Evolutionary conservation across 306 rosid species (phyloP).

Genomic region (Trichosanthes cucumerina): DNA sequence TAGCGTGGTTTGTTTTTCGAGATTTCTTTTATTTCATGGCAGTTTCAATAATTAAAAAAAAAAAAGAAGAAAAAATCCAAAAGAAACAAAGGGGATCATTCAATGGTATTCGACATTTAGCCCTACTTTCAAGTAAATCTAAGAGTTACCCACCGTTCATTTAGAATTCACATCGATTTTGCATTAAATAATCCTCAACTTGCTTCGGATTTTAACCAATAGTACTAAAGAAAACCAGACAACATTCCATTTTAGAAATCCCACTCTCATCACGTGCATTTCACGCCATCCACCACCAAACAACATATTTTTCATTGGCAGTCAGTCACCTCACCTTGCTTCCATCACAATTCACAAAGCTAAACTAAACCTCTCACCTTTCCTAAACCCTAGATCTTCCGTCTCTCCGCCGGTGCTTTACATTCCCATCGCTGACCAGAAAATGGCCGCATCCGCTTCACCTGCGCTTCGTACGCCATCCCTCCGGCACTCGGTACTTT

Average conservation of each 20-base stretch:
- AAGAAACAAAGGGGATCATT: not conserved
- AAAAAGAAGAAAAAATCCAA: too few species aligned
- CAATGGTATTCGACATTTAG: not conserved
- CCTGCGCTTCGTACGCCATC: slow-evolving; percentile 33
- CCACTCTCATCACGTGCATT: not conserved
- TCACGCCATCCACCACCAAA: not conserved
- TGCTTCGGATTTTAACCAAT: not conserved
- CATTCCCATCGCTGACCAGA: not conserved
- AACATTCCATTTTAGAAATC: not conserved
- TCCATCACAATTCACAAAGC: not conserved
- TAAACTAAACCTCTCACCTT: slow-evolving; percentile 2
- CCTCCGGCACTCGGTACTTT: slow-evolving; percentile 20
- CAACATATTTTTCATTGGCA: not conserved
- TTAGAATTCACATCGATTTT: not conserved
- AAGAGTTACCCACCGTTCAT: not conserved
- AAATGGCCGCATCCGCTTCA: slow-evolving; percentile 44
- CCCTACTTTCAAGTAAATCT: slow-evolving; percentile 1
- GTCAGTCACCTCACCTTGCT: not conserved
- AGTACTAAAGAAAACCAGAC: not conserved
- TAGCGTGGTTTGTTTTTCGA: too few species aligned
- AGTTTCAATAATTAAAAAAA: too few species aligned
- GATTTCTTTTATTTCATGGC: too few species aligned
- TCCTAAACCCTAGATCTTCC: not conserved
- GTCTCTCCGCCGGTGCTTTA: not conserved
- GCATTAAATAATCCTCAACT: not conserved